phyloP scores from a whole-genome alignment of 768 basidiomycete genomes.

The Macrolepiota dolichaula region DNA sequence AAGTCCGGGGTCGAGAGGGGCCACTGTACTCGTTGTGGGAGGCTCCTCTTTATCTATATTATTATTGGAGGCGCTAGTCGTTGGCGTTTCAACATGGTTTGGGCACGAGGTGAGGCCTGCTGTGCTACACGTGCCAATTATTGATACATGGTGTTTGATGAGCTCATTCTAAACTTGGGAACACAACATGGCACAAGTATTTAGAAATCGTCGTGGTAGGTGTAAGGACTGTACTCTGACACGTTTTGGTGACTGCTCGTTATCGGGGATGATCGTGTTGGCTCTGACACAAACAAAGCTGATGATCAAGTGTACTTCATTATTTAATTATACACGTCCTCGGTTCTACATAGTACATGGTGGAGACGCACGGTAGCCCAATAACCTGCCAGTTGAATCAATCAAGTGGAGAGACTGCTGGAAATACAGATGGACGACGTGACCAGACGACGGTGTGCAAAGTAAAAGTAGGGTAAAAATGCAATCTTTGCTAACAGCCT shows the following conservation, averaged over 20 bases:
- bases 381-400: neutral
- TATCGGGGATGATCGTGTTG: too few species aligned
- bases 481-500: neutral
- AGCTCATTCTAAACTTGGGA: too few species aligned
- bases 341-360: too few species aligned
- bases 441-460: neutral
- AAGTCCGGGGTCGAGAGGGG: neutral
- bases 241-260: too few species aligned
- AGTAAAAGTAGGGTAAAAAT: neutral
- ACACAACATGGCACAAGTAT: too few species aligned
- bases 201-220: too few species aligned
- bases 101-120: neutral
- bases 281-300: too few species aligned
- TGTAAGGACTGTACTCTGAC: too few species aligned
- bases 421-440: neutral
- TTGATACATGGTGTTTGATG: neutral
- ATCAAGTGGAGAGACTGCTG: neutral
- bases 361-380: neutral
- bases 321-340: too few species aligned
- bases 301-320: too few species aligned
- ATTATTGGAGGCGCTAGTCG: neutral
- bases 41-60: neutral
- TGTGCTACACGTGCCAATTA: neutral
- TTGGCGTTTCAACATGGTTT: neutral
- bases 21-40: neutral